These are phyloP conservation scores for Cucumis melo DNA, from an alignment of 306 rosid genomes.

Conservation along the genomic window DNA sequence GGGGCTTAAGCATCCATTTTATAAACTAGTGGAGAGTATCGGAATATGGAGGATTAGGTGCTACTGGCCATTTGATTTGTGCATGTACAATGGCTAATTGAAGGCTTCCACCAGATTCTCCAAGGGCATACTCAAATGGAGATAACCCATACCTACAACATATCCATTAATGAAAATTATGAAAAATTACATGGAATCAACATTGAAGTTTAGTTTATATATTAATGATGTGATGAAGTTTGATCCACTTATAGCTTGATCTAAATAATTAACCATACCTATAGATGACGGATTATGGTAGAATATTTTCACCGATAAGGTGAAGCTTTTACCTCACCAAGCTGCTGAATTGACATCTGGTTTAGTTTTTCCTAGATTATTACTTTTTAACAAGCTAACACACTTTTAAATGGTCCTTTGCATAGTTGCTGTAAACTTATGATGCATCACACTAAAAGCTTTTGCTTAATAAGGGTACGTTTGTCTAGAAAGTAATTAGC, in stretches of 20 bases:
- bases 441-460: not conserved
- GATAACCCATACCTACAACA: constrained; percentile 76
- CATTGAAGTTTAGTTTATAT: not conserved
- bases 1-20: constrained; percentile 99
- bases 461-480: not conserved
- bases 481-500: too few relatives aligned
- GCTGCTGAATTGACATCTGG: not conserved
- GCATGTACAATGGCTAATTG: constrained; percentile 85
- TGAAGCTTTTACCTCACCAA: not conserved
- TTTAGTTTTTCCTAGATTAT: not conserved
- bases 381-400: not conserved
- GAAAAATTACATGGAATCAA: not conserved
- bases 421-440: not conserved
- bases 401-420: not conserved
- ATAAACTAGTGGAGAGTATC: constrained; percentile 90
- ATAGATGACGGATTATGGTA: not conserved
- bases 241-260: not conserved
- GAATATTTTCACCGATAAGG: too few relatives aligned
- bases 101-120: constrained; percentile 97
- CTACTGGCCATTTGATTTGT: constrained; percentile 88
- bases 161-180: not conserved
- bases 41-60: constrained; percentile 82
- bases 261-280: not conserved
- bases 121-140: constrained; percentile 97
- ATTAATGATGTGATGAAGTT: not conserved